Percentiles rank a stretch among this genome's conserved stretches.
Evolutionary conservation across 2,329 filamentous ascomycete genomes (phyloP).

Genomic region (Aspergillus pseudoglaucus): DNA sequence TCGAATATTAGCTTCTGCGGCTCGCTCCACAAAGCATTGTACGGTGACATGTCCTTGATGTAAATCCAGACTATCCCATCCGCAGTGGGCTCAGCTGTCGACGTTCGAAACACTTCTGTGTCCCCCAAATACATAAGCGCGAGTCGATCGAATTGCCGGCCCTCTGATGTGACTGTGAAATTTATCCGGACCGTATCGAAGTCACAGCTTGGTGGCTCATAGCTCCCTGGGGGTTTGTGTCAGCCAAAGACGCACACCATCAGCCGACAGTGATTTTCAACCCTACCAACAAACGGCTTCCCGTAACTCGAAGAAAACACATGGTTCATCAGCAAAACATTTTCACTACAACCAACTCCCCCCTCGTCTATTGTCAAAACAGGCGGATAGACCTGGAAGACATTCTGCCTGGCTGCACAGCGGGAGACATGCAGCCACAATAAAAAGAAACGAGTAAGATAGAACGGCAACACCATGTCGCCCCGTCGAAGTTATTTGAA

Average conservation of each 20-base stretch:
- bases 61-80: slow-evolving; percentile 70
- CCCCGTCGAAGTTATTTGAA: too few species aligned
- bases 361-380: slow-evolving; percentile 45
- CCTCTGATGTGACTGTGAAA: slow-evolving; percentile 64
- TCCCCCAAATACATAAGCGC: slow-evolving; percentile 70
- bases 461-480: too few species aligned
- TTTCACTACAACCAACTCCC: slow-evolving; percentile 15
- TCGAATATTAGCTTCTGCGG: slow-evolving; percentile 74
- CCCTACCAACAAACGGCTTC: slow-evolving; percentile 63
- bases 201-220: slow-evolving; percentile 59
- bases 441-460: too few species aligned
- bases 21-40: slow-evolving; percentile 59
- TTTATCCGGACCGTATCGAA: slow-evolving; percentile 73
- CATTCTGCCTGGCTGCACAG: slow-evolving; percentile 34
- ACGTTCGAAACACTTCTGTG: slow-evolving; percentile 75
- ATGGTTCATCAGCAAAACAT: slow-evolving; percentile 60
- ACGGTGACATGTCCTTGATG: slow-evolving; percentile 71
- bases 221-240: slow-evolving; percentile 44
- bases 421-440: background rate
- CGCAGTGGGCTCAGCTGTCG: slow-evolving; percentile 68
- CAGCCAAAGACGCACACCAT: background rate
- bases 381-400: slow-evolving; percentile 64
- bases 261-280: too few species aligned
- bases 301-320: slow-evolving; percentile 68
- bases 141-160: slow-evolving; percentile 70